These are phyloP conservation scores for Sporothrix humicola DNA, from an alignment of 2,329 filamentous ascomycete species.

Conservation along the genomic window DNA sequence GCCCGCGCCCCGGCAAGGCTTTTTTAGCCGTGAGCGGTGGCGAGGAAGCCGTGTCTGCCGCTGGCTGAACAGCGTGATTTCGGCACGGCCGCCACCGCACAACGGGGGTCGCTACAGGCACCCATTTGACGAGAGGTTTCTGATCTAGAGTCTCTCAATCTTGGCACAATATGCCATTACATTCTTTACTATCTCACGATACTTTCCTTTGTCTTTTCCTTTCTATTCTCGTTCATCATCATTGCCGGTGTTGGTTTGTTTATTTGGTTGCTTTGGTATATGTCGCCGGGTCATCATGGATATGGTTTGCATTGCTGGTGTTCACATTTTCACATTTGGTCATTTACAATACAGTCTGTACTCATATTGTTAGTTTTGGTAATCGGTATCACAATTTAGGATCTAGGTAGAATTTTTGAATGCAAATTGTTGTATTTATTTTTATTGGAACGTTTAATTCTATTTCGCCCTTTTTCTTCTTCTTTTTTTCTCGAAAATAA, in stretches of 20 bases:
- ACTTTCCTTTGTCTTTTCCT: not conserved
- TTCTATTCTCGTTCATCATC: not conserved
- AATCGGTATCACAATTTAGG: not conserved
- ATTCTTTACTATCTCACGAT: not conserved
- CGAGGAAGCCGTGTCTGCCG: conserved; percentile 31
- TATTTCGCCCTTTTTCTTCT: not conserved
- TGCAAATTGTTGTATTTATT: not conserved
- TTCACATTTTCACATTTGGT: not conserved
- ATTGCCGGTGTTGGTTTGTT: not conserved
- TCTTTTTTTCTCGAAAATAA: not conserved
- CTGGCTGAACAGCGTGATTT: conserved; percentile 24
- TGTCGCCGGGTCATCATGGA: not conserved
- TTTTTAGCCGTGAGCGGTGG: conserved; percentile 34
- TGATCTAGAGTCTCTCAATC: not conserved
- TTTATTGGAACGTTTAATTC: not conserved
- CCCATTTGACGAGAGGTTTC: not conserved
- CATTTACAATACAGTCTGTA: conserved; percentile 22
- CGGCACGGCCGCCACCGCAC: not conserved
- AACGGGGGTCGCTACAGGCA: not conserved
- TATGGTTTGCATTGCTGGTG: conserved; percentile 29
- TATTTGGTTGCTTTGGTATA: not conserved
- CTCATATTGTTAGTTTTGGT: not conserved
- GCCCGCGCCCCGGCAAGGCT: conserved; percentile 30
- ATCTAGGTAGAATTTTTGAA: not conserved
- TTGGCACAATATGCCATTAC: not conserved